These are phyloP conservation scores for Phanerodontia chrysosporium DNA, from an alignment of 768 basidiomycete species.

Conservation along the genomic window DNA sequence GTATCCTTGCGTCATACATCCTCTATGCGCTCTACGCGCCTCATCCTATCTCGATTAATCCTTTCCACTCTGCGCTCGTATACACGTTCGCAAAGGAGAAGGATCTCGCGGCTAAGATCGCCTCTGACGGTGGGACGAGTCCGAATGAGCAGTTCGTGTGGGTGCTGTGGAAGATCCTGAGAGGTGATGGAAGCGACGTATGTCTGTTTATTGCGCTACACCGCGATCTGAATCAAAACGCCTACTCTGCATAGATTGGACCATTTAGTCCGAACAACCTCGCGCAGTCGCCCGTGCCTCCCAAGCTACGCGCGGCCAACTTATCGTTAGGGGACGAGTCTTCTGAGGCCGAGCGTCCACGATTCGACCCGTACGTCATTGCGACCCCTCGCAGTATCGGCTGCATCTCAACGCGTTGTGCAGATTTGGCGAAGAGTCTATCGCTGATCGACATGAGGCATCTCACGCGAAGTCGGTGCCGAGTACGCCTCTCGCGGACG, in stretches of 20 bases:
- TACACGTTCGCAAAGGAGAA: slow-evolving; percentile 67
- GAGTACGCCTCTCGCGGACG: not conserved
- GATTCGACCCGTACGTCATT: slow-evolving; percentile 18
- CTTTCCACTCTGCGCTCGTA: slow-evolving; percentile 72
- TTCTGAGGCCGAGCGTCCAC: slow-evolving; percentile 5
- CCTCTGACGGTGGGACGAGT: slow-evolving; percentile 44
- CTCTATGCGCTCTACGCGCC: slow-evolving; percentile 78
- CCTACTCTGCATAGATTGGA: slow-evolving; percentile 53
- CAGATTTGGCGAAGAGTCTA: slow-evolving; percentile 15
- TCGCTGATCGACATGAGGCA: not conserved
- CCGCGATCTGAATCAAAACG: not conserved
- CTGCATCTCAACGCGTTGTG: not conserved
- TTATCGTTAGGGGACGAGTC: slow-evolving; percentile 61
- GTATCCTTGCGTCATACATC: slow-evolving; percentile 77
- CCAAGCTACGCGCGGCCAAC: slow-evolving; percentile 70
- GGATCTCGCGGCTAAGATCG: slow-evolving; percentile 49
- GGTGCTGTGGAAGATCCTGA: slow-evolving; percentile 85
- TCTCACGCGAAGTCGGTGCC: not conserved
- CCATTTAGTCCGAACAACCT: slow-evolving; percentile 75
- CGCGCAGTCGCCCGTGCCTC: slow-evolving; percentile 69
- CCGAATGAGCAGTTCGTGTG: slow-evolving; percentile 77
- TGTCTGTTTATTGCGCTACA: slow-evolving; percentile 19
- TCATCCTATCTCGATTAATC: slow-evolving; percentile 75
- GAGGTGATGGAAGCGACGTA: slow-evolving; percentile 80
- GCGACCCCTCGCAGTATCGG: not conserved